phyloP scores from a whole-genome alignment of 2,329 filamentous ascomycete genomes.

The Aspergillus neotritici region DNA sequence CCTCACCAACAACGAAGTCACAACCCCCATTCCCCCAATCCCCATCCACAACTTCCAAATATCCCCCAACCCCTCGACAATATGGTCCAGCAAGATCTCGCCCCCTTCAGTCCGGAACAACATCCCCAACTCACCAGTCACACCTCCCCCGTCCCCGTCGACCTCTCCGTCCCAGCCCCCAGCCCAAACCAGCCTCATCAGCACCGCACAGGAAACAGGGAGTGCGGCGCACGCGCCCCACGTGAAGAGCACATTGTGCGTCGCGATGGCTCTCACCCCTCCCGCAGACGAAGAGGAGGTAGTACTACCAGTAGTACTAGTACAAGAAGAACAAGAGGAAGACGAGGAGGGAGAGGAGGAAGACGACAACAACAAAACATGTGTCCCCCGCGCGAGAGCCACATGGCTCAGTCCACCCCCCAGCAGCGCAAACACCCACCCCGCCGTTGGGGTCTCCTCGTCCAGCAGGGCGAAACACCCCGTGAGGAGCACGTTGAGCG shows the following conservation, averaged over 20 bases:
- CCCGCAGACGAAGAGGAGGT: conserved; percentile 5
- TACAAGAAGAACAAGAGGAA: conserved; percentile 10
- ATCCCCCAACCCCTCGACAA: conserved; percentile 18
- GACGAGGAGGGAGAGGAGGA: conserved; percentile 29
- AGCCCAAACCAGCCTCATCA: conserved; percentile 33
- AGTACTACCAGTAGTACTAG: not conserved
- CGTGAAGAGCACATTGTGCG: conserved; percentile 36
- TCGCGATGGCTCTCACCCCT: conserved; percentile 22
- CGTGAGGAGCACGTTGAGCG: conserved; percentile 30
- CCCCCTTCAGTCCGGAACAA: conserved; percentile 14
- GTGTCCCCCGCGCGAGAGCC: no score
- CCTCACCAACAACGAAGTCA: conserved; percentile 3
- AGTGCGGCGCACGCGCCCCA: conserved; percentile 45
- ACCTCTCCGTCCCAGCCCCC: conserved; percentile 10
- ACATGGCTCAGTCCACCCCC: conserved; percentile 39
- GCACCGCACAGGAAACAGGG: conserved; percentile 35
- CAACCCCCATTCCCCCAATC: conserved; percentile 22
- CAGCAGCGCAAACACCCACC: conserved; percentile 35
- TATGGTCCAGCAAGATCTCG: conserved; percentile 13
- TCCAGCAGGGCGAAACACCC: conserved; percentile 37
- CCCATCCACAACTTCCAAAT: conserved; percentile 26
- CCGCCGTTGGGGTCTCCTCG: conserved; percentile 25
- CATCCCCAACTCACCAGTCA: conserved; percentile 10
- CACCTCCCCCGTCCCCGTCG: not conserved
- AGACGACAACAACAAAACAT: no score